phyloP scores from a whole-genome alignment of 305 asterid species.

The Fraxinus albicans region DNA sequence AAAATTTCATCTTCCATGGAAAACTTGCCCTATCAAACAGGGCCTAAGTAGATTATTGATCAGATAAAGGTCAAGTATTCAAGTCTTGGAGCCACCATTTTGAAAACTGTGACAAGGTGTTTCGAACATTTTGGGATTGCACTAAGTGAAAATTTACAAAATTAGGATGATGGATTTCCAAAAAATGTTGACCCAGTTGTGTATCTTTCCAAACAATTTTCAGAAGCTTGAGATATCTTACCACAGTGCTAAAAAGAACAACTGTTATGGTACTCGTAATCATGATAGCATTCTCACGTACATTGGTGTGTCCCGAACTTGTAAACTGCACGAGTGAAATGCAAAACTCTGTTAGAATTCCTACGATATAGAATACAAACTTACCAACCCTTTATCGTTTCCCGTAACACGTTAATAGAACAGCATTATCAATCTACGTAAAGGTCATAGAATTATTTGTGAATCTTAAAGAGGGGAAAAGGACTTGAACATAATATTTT shows the following conservation, averaged over 20 bases:
- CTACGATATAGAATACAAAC: neutral
- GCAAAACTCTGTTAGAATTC: neutral
- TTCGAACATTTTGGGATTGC: neutral
- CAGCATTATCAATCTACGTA: neutral
- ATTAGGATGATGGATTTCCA: neutral
- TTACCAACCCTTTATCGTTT: neutral
- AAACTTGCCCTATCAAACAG: too few species aligned
- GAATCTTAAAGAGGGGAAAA: neutral
- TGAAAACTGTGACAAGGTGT: neutral
- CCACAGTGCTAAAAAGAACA: conserved; percentile 96
- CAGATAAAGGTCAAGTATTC: neutral
- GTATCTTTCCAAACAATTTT: neutral
- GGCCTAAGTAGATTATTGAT: neutral
- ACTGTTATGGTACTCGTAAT: conserved; percentile 95
- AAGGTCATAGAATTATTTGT: neutral
- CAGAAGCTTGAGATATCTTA: conserved; percentile 36
- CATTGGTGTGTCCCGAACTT: conserved; percentile 68
- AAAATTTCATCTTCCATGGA: too few species aligned
- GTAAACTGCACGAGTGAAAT: conserved; percentile 60
- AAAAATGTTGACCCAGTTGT: neutral
- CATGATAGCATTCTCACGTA: conserved; percentile 70
- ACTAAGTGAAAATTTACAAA: neutral
- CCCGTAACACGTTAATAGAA: neutral
- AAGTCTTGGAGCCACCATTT: neutral
- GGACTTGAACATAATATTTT: neutral